phyloP scores from a whole-genome alignment of 2,329 filamentous ascomycete species.

The Ophiostoma piceae region DNA sequence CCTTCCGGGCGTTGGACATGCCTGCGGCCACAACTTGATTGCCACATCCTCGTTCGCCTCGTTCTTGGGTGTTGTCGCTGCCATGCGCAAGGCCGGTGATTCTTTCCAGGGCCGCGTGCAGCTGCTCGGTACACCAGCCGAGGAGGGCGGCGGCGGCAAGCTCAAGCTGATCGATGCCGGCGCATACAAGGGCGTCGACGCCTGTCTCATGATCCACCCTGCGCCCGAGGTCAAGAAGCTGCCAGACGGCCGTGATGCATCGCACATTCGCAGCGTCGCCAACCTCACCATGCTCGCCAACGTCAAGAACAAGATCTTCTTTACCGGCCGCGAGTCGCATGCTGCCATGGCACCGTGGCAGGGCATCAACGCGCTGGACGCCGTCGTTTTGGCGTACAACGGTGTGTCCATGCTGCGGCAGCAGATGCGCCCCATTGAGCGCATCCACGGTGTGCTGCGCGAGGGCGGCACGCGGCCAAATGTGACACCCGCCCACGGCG shows the following conservation, averaged over 20 bases:
- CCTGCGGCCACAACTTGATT: conserved; percentile 43
- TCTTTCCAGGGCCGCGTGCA: conserved; percentile 30
- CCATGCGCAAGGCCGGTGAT: conserved; percentile 26
- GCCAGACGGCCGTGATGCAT: conserved; percentile 20
- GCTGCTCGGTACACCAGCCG: conserved; percentile 41
- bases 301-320: conserved; percentile 34
- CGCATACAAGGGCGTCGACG: conserved; percentile 37
- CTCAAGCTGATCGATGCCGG: conserved; percentile 42
- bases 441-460: conserved; percentile 47
- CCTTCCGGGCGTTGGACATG: conserved; percentile 38
- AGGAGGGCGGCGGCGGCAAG: conserved; percentile 42
- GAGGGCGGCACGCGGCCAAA: conserved; percentile 35
- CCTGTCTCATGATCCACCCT: conserved; percentile 41
- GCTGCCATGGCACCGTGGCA: conserved; percentile 45
- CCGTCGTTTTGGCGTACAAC: conserved; percentile 37
- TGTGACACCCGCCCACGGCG: conserved; percentile 39
- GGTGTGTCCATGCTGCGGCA: conserved; percentile 42
- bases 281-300: conserved; percentile 26
- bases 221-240: conserved; percentile 13
- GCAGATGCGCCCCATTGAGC: conserved; percentile 44
- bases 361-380: conserved; percentile 46
- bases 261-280: conserved; percentile 25
- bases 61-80: conserved; percentile 34
- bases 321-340: conserved; percentile 41
- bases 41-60: conserved; percentile 37